These are phyloP conservation scores for Domatiomyces catenatus DNA, from an alignment of 2,329 filamentous ascomycete genomes.

Conservation along the genomic window DNA sequence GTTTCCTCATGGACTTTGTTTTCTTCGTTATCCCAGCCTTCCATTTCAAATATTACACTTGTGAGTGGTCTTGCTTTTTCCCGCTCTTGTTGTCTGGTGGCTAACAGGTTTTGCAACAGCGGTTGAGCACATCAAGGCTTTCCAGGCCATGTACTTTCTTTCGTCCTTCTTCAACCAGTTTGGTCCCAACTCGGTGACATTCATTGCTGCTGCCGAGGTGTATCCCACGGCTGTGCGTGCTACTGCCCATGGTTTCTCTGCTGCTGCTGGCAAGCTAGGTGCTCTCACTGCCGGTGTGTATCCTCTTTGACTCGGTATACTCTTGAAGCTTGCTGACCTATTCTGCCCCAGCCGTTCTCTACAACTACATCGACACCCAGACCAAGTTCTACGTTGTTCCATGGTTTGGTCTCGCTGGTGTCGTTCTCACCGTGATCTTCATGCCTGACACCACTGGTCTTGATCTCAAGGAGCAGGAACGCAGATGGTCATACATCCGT, in stretches of 20 bases:
- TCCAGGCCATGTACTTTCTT: conserved; percentile 93
- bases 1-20: conserved; percentile 85
- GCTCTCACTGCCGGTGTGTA: conserved; percentile 54
- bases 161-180: conserved; percentile 99
- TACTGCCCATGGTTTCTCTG: conserved; percentile 88
- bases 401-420: conserved; percentile 84
- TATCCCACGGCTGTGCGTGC: conserved; percentile 88
- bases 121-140: conserved; percentile 57
- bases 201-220: conserved; percentile 91
- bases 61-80: background rate
- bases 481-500: conserved; percentile 77
- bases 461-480: conserved; percentile 93
- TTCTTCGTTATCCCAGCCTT: conserved; percentile 87
- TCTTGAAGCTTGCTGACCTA: background rate
- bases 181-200: conserved; percentile 88
- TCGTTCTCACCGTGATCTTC: conserved; percentile 68
- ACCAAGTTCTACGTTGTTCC: conserved; percentile 84
- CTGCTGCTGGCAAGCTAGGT: conserved; percentile 75
- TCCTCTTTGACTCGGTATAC: background rate
- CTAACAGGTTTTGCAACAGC: conserved; percentile 28
- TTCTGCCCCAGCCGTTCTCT: conserved; percentile 45
- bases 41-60: conserved; percentile 42
- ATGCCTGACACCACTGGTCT: conserved; percentile 93
- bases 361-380: conserved; percentile 81
- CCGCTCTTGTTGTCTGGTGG: background rate